These are phyloP conservation scores for Andrographis paniculata DNA, from an alignment of 305 asterid species.

Conservation along the genomic window DNA sequence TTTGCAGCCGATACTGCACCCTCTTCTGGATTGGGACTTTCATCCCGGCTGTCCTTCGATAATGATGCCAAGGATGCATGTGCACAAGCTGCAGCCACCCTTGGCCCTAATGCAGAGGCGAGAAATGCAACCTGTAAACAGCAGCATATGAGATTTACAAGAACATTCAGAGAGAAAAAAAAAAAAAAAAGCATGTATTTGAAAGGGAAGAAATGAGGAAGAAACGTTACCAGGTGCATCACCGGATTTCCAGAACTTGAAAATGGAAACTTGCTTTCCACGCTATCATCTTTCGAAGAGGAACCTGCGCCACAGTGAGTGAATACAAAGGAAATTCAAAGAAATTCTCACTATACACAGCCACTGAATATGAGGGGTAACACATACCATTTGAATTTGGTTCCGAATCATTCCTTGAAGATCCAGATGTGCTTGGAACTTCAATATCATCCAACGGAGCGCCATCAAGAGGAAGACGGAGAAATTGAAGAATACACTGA, in stretches of 20 bases:
- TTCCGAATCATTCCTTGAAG: constrained; percentile 35
- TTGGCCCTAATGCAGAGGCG: constrained; percentile 91
- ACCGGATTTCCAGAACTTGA: constrained; percentile 78
- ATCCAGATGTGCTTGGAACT: constrained; percentile 56
- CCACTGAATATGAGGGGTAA: constrained; percentile 8
- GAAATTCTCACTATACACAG: constrained; percentile 1
- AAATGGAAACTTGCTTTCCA: constrained; percentile 60
- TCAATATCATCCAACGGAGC: constrained; percentile 53
- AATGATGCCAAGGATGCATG: constrained; percentile 81
- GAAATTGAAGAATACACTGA: constrained; percentile 90
- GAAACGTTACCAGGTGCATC: constrained; percentile 63
- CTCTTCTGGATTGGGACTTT: constrained; percentile 48
- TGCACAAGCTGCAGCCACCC: constrained; percentile 99
- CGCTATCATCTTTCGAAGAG: constrained; percentile 35
- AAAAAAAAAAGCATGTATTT: constrained; percentile 6
- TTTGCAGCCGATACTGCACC: constrained; percentile 51
- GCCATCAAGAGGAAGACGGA: constrained; percentile 79
- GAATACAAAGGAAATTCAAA: constrained; percentile 16
- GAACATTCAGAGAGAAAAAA: constrained; percentile 1
- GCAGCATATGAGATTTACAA: constrained; percentile 18
- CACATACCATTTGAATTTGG: constrained; percentile 48
- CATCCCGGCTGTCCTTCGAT: constrained; percentile 52
- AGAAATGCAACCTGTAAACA: constrained; percentile 81
- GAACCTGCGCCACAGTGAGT: constrained; percentile 45
- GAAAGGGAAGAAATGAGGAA: constrained; percentile 1